Percentiles rank a stretch among this genome's conserved stretches.
phyloP scores from a whole-genome alignment of 2,329 filamentous ascomycete species.

The Myriangium duriaei region DNA sequence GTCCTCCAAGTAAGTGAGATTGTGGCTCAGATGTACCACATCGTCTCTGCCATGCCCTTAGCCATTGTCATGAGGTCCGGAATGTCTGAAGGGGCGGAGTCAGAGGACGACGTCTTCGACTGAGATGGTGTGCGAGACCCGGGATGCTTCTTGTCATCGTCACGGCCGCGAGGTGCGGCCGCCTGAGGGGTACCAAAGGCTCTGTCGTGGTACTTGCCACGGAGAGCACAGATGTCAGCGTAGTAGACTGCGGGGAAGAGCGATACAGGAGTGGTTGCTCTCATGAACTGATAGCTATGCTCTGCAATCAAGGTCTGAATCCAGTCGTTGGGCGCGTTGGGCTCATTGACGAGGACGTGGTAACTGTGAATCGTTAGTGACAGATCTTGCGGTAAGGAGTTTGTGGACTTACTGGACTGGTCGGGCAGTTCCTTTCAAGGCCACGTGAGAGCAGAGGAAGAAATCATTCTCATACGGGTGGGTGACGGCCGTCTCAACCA shows the following conservation, averaged over 20 bases:
- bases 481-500: conserved; percentile 83
- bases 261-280: conserved; percentile 86
- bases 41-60: conserved; percentile 29
- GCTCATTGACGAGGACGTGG: conserved; percentile 76
- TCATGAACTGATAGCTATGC: conserved; percentile 84
- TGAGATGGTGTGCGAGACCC: conserved; percentile 5
- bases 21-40: conserved; percentile 39
- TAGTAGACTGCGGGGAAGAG: conserved; percentile 88
- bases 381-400: not conserved
- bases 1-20: not conserved
- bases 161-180: conserved; percentile 11
- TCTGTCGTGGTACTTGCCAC: conserved; percentile 64
- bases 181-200: conserved; percentile 19
- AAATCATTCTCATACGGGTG: conserved; percentile 88
- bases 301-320: conserved; percentile 87
- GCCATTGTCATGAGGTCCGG: conserved; percentile 27
- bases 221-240: conserved; percentile 74
- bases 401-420: conserved; percentile 44
- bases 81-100: not conserved
- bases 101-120: conserved; percentile 1
- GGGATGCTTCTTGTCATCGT: conserved; percentile 13
- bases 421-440: conserved; percentile 86
- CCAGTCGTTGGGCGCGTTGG: conserved; percentile 50
- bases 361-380: conserved; percentile 47
- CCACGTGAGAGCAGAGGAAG: conserved; percentile 57